Conservation (phyloP, 495 filamentous ascomycete genomes). For the Cercophora scortea region DNA sequence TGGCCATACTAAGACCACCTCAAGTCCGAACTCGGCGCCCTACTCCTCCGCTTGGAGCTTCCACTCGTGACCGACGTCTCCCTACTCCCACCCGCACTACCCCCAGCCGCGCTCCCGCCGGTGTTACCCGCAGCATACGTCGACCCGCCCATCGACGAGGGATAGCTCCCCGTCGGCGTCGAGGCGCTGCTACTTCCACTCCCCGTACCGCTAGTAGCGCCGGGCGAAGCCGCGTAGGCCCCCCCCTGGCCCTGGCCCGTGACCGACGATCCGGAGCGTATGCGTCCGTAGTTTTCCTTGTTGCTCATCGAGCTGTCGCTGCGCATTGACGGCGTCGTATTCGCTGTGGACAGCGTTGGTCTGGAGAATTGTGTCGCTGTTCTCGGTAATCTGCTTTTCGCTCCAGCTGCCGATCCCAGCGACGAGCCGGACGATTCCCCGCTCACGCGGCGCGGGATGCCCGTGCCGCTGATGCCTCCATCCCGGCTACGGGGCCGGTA, state of each 20-base stretch:
- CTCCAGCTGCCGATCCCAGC: slow-evolving; percentile 7
- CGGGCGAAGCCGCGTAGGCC: slow-evolving; percentile 8
- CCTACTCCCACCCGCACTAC: background rate
- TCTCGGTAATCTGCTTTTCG: slow-evolving; percentile 30
- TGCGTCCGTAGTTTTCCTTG: slow-evolving; percentile 19
- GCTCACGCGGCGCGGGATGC: slow-evolving; percentile 34
- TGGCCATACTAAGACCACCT: slow-evolving; percentile 23
- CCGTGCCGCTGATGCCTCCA: slow-evolving; percentile 25
- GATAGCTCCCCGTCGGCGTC: background rate
- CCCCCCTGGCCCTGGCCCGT: background rate
- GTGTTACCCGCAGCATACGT: background rate
- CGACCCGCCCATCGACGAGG: background rate
- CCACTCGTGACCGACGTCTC: slow-evolving; percentile 7
- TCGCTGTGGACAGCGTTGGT: slow-evolving; percentile 19
- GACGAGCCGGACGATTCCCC: slow-evolving; percentile 17
- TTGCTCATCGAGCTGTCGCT: slow-evolving; percentile 19
- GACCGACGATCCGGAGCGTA: slow-evolving; percentile 12
- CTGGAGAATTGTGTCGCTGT: slow-evolving; percentile 26
- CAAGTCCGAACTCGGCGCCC: slow-evolving; percentile 23
- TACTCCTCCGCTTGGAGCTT: slow-evolving; percentile 10
- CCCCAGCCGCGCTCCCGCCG: background rate
- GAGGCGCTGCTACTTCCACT: slow-evolving; percentile 2
- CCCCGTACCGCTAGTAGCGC: background rate
- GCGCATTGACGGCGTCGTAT: slow-evolving; percentile 10
- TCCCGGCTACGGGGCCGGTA: slow-evolving; percentile 43